Base-by-base conservation (phyloP, 495 filamentous ascomycete species). In the Aspergillus saccharolyticus region DNA sequence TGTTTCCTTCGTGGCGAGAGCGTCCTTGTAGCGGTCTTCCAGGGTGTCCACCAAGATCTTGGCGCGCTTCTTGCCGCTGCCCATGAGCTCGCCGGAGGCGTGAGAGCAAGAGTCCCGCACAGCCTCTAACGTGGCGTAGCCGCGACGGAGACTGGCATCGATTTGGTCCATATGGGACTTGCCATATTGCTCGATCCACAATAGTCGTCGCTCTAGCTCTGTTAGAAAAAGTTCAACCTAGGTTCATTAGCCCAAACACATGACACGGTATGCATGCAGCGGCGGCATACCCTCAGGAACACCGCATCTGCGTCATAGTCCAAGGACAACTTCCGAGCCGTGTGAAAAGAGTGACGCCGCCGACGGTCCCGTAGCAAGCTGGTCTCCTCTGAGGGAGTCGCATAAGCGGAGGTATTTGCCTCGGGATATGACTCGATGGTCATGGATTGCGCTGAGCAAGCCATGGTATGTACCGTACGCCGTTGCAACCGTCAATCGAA, bases 21-120 rank as follows among this genome's bases (percentile, higher is more conserved):
- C 92, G 57, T 93, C 89, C 28, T 92, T 87, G 72, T 97, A 98
- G 58, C 89, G 80, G 14, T 80, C 83, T 67, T 99, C 94, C n/a
- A 99, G 78, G 2, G 90, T 96, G 56, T 97, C 94, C 17, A 99
- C 90, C 70, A 97, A 83, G 45, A 96, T 84, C 61, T 87, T 86
- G 42, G 96, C 89, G 47, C 90, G 82, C 59, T 89, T 84, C 53
- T 87, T 85, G 22, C 94, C 91, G 45, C 89, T 89, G 25, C 89
- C 95, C 68, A 97, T 87, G 42, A 96, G 80, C 59, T 91, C 91
- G 55, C 89, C 92, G 8, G 92, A 95, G n/a, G 91, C 89, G 56
- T 91, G 82, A 7, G 89, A 90, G 69, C 94, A 99, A 58, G 89
- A 85, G 60, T 88, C 85, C 55, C 90, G 83, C 3, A 99, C 91